These are phyloP conservation scores for Cladophialophora immunda DNA, from an alignment of 2,329 filamentous ascomycete genomes.

Conservation along the genomic window DNA sequence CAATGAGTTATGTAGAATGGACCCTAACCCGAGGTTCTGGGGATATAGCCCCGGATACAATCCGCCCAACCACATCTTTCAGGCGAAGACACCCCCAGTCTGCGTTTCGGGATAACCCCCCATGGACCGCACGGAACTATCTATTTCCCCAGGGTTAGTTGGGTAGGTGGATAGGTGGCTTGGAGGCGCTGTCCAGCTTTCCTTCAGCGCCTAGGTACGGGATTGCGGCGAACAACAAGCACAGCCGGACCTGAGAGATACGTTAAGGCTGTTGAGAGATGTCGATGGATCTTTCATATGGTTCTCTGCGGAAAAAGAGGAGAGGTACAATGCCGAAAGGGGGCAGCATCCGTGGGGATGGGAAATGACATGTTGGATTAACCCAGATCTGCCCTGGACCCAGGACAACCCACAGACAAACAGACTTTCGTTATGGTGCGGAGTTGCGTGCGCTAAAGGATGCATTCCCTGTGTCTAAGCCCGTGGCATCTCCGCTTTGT, in stretches of 20 bases:
- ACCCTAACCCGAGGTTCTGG: background rate
- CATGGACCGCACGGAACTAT: background rate
- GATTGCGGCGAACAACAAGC: too few relatives aligned
- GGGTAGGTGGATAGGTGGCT: background rate
- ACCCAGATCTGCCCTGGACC: background rate
- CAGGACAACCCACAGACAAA: too few relatives aligned
- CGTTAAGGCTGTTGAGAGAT: too few relatives aligned
- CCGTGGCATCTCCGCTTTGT: too few relatives aligned
- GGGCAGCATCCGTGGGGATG: background rate
- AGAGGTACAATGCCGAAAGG: background rate
- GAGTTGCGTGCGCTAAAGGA: background rate
- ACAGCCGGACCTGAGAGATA: too few relatives aligned
- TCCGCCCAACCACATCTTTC: background rate
- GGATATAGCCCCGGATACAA: background rate
- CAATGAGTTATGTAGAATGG: background rate
- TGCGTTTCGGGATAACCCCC: slow-evolving; percentile 5
- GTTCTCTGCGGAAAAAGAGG: background rate
- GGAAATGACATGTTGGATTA: background rate
- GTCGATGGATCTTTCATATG: too few relatives aligned
- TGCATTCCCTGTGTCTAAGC: too few relatives aligned
- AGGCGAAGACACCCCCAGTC: background rate
- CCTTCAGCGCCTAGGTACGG: too few relatives aligned
- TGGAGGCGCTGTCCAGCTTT: background rate
- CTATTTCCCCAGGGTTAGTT: background rate
- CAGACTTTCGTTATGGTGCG: slow-evolving; percentile 1